phyloP scores from a whole-genome alignment of 257 asterid species.

The Ballota nigra region DNA sequence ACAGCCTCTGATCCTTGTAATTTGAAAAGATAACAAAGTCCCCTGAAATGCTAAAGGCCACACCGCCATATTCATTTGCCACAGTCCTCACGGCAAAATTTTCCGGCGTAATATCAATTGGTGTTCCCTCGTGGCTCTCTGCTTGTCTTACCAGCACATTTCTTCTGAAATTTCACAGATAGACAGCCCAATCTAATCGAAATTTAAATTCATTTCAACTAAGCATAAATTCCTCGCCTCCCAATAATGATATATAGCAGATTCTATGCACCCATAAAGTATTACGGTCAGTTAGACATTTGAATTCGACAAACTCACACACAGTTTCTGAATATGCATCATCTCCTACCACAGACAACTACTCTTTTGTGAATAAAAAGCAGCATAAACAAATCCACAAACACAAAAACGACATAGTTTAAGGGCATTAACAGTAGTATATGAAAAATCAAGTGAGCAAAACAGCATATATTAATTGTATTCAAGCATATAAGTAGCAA shows the following conservation, averaged over 20 bases:
- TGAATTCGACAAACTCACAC: background rate
- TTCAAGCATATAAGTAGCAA: background rate
- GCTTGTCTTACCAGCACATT: constrained; percentile 74
- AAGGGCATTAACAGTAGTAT: background rate
- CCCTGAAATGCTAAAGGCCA: constrained; percentile 65
- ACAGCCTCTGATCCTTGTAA: constrained; percentile 89
- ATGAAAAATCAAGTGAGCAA: background rate
- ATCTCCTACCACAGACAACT: background rate
- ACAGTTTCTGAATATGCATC: background rate
- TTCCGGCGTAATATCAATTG: constrained; percentile 64
- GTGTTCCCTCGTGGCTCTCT: constrained; percentile 49
- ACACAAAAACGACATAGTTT: background rate
- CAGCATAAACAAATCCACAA: background rate
- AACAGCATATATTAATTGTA: background rate
- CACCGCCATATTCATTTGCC: constrained; percentile 95
- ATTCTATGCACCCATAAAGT: background rate
- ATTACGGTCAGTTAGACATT: background rate
- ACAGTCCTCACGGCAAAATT: constrained; percentile 85
- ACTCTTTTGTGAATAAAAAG: background rate
- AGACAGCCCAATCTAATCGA: constrained; percentile 2
- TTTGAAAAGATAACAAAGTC: constrained; percentile 73
- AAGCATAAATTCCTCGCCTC: background rate
- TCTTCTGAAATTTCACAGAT: constrained; percentile 48
- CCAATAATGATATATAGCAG: background rate
- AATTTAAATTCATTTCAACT: background rate